Conservation (phyloP, 345 rosid species). For the Salix udensis region DNA sequence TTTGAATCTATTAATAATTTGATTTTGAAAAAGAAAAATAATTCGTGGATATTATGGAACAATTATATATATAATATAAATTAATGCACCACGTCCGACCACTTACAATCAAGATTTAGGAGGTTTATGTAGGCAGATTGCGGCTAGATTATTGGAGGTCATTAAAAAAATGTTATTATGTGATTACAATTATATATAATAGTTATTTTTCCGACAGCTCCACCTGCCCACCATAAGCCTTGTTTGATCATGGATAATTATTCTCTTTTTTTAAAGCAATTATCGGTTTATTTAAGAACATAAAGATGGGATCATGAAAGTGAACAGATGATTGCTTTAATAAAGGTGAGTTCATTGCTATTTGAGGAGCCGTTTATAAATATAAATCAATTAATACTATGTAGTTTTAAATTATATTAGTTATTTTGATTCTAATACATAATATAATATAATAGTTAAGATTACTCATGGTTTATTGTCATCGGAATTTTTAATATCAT, state of each 20-base stretch:
- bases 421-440: too few relatives aligned
- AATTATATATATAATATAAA: too few relatives aligned
- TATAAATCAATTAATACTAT: too few relatives aligned
- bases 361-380: too few relatives aligned
- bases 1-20: too few relatives aligned
- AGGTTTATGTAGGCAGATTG: background rate
- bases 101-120: background rate
- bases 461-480: too few relatives aligned
- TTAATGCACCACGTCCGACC: background rate
- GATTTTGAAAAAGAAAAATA: too few relatives aligned
- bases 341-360: background rate
- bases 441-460: too few relatives aligned
- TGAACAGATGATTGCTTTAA: background rate
- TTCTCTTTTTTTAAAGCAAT: background rate
- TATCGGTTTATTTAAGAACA: background rate
- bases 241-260: background rate
- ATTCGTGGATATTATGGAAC: too few relatives aligned
- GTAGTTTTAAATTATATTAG: too few relatives aligned
- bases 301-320: background rate
- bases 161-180: background rate
- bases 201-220: slow-evolving; percentile 13
- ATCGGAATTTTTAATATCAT: too few relatives aligned
- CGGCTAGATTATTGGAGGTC: background rate
- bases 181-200: background rate
- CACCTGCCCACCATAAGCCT: slow-evolving; percentile 18